Base-by-base conservation (phyloP, 2,329 filamentous ascomycete species). In the Cephalotrichum gorgonifer region DNA sequence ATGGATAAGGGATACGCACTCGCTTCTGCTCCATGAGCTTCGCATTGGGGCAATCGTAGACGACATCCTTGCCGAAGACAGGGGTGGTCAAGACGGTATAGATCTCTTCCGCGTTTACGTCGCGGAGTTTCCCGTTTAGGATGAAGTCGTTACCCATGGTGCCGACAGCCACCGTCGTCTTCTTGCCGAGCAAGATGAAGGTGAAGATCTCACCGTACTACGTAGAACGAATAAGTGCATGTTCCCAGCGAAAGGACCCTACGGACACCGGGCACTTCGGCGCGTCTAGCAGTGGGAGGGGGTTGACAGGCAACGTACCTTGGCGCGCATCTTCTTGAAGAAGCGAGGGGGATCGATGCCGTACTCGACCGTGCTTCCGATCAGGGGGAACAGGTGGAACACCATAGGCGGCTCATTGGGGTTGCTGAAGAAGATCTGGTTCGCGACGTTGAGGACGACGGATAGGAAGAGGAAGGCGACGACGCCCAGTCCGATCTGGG, bases 11-110 rank as follows among this genome's bases (percentile, higher is more conserved):
- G n/a, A n/a, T 33, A 35, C 68, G 54, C 64, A 89, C 86, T 80
- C 91, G 93, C 74, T 95, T 95, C 74, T 95, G 88, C 71, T 95
- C 88, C 88, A 95, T 94, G 61, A 95, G 78, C 69, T 94, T 94
- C 51, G 87, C 75, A 64, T 94, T 94, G 39, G 88, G 87, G 68
- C 88, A 93, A 64, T 94, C 88, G 63, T 94, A 95, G 48, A 94
- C 86, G 25, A 95, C 88, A 68, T 90, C 84, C 58, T 80, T 82
- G 56, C 88, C 88, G 62, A 95, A 95, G 44, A 82, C 79, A 23
- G 79, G 79, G 22, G 78, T 81, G 6, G 78, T 82, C 53, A 95
- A 74, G 50, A 86, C 84, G 49, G 79, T 84, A 69, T 95, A 95
- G 54, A 95, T 86, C 60, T 95, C 88, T 68, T 95, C 89, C 31